A percentile compares a stretch with the other conserved stretches of the same genome.
phyloP scores from a whole-genome alignment of 1,284 basidiomycete species.

The Cryptococcus floricola region DNA sequence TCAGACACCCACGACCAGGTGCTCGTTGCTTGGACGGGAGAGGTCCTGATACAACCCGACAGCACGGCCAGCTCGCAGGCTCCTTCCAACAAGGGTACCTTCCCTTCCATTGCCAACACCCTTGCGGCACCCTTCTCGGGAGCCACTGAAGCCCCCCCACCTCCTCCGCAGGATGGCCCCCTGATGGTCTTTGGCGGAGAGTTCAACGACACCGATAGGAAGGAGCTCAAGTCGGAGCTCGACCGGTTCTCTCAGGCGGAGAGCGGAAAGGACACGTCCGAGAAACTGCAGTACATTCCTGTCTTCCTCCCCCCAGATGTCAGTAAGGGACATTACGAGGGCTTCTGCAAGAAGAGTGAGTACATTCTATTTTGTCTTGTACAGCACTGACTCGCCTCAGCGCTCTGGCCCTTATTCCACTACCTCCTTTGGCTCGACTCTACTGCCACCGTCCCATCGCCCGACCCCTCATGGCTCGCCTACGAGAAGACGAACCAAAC shows the following conservation, averaged over 20 bases:
- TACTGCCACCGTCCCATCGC: conserved; percentile 50
- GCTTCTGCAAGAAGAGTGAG: conserved; percentile 95
- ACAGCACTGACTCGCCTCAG: conserved; percentile 50
- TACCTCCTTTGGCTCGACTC: conserved; percentile 96
- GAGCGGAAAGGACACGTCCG: conserved; percentile 51
- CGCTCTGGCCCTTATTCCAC: conserved; percentile 97
- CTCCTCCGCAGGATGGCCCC: conserved; percentile 33
- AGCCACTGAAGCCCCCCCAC: conserved; percentile 1
- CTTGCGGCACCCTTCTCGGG: conserved; percentile 11
- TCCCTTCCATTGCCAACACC: conserved; percentile 22
- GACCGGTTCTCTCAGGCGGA: conserved; percentile 60
- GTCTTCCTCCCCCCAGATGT: conserved; percentile 89
- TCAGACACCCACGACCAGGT: conserved; percentile 80
- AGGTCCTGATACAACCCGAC: conserved; percentile 56
- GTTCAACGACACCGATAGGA: conserved; percentile 60
- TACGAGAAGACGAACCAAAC: conserved; percentile 82
- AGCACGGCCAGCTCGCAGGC: conserved; percentile 17
- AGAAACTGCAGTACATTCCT: conserved; percentile 70
- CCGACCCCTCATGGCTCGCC: conserved; percentile 76
- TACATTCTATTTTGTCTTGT: conserved; percentile 15
- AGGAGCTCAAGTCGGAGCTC: conserved; percentile 61
- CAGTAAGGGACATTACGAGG: conserved; percentile 90
- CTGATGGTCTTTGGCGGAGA: conserved; percentile 54
- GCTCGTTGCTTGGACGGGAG: conserved; percentile 91
- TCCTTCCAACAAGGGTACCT: conserved; percentile 8